Percentiles rank a stretch among this genome's conserved stretches.
Conservation (phyloP, 2,329 filamentous ascomycete genomes). For the Ophiocordyceps robertsii region DNA sequence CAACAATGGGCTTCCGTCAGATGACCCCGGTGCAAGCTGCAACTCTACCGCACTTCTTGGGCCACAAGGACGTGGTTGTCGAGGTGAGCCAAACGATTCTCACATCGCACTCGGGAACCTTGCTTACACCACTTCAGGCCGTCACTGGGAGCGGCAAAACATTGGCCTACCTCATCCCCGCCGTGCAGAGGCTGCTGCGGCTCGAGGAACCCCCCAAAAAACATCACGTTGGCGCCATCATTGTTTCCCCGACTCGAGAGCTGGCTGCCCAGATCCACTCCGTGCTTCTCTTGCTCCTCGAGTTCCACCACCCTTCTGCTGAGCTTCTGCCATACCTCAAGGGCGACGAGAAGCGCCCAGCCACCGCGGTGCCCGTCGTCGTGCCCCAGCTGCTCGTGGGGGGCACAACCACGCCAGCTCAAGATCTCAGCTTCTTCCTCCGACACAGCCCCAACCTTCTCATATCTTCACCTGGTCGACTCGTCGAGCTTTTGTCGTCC, state of each 20-base stretch:
- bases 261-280: constrained; percentile 81
- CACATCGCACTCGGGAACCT: background rate
- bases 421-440: constrained; percentile 77
- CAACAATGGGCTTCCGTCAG: constrained; percentile 70
- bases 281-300: constrained; percentile 62
- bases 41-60: constrained; percentile 75
- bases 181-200: constrained; percentile 70
- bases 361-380: constrained; percentile 36
- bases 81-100: constrained; percentile 35
- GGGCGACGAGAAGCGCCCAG: constrained; percentile 40
- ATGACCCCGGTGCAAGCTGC: constrained; percentile 95
- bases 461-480: constrained; percentile 78
- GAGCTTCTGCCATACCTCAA: constrained; percentile 43
- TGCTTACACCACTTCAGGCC: constrained; percentile 33
- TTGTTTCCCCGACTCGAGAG: constrained; percentile 84
- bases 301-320: constrained; percentile 72
- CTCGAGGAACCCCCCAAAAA: constrained; percentile 73
- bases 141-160: constrained; percentile 91
- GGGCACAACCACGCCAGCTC: constrained; percentile 62
- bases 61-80: constrained; percentile 84
- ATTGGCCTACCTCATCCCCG: constrained; percentile 69
- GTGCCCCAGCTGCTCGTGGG: constrained; percentile 83
- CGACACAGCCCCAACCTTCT: constrained; percentile 77
- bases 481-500: constrained; percentile 77
- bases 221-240: constrained; percentile 79